Evolutionary conservation across 2,329 filamentous ascomycete species (phyloP), one percentile per base, ranked within the genome.

Genomic region (Talaromyces pinophilus): DNA sequence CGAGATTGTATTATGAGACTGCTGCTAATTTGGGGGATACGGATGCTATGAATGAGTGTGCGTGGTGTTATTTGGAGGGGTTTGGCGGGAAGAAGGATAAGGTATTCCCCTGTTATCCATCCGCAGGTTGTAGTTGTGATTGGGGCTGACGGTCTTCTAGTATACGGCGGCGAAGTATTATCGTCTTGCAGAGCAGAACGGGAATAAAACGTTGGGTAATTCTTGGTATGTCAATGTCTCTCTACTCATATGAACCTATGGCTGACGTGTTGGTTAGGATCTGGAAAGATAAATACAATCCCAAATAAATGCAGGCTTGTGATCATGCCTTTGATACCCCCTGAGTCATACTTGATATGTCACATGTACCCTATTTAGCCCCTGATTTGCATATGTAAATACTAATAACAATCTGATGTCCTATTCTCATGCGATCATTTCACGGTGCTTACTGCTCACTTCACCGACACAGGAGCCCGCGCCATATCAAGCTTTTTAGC

Each of bases 31-130:
- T 99, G 71, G 95, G 95, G 68, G 95, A 99, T 79, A 92, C 92
- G 54, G 95, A 99, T 82, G 95, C 93, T 66, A 97, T 98, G 93
- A 97, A 97, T 76, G 94, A 98, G 79, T 90, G 90, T 63, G 95
- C 89, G 42, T 96, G 93, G 92, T 99, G 95, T 82, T 98, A 95
- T 84, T 80, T 96, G 33, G 91, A 97, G 76, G 95, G 95, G n/a
- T 97, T 96, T 79, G 95, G 95, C 40, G 94, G 93, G 75, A 95
- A 93, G 79, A 99, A 98, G 79, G 93, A 99, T 83, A 98, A 97
- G 91, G 94, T 97, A 66, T 30, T 30, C 6, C 30, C 30, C 25
- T 50, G 33, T 64, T 42, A 5, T n/a, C 10, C 17, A 64, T 46
- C 30, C 33, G 8, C n/a, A 7, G 8, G n/a, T 19, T 30, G 7